These are phyloP conservation scores for Mariannaea sp. DNA, from an alignment of 2,329 filamentous ascomycete genomes.

Conservation along the genomic window DNA sequence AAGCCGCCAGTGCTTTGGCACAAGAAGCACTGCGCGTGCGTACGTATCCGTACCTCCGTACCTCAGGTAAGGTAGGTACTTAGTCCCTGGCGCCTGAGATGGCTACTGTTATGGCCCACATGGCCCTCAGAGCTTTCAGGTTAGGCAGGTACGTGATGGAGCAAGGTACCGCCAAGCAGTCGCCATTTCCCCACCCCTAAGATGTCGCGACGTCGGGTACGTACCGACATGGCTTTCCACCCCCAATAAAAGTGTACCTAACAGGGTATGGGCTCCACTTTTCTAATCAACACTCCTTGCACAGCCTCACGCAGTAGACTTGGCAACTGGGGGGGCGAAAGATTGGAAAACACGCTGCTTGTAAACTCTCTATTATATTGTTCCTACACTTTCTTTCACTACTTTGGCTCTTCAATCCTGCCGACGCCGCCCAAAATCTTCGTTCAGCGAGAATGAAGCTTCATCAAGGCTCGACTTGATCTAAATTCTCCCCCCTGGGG, in stretches of 20 bases:
- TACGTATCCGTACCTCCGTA: too few species aligned
- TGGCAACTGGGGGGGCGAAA: conserved; percentile 3
- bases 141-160: background rate
- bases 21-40: too few species aligned
- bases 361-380: background rate
- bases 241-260: background rate
- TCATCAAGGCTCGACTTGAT: background rate
- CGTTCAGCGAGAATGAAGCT: conserved; percentile 7
- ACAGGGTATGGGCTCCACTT: background rate
- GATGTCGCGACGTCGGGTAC: background rate
- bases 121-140: background rate
- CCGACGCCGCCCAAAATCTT: background rate
- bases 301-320: conserved; percentile 5
- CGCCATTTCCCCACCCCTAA: background rate
- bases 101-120: background rate
- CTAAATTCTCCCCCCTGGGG: conserved; percentile 9
- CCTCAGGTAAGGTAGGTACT: conserved; percentile 11
- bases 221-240: background rate
- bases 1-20: conserved; percentile 2
- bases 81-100: background rate
- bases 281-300: conserved; percentile 7
- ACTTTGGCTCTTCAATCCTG: background rate
- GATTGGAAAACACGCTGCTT: conserved; percentile 10
- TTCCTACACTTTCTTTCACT: background rate
- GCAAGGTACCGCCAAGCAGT: background rate